Conservation (phyloP, 2,329 filamentous ascomycete genomes). For the Thyridium curvatum region DNA sequence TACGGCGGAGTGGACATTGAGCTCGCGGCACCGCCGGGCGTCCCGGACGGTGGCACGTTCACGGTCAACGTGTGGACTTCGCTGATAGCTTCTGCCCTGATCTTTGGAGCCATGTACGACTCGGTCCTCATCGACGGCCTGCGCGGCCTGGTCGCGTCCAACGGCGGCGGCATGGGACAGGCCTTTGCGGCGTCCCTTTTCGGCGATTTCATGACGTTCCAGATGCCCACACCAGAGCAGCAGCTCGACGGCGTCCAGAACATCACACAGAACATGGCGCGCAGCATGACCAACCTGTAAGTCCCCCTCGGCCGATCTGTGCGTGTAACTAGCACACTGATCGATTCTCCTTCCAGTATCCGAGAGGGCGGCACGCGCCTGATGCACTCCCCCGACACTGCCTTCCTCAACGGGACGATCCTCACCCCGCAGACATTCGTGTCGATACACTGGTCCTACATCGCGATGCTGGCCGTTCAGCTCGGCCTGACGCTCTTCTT, state of each 20-base stretch:
- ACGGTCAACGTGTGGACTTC: slow-evolving; percentile 10
- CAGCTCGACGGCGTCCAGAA: slow-evolving; percentile 8
- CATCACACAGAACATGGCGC: slow-evolving; percentile 8
- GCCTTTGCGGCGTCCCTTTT: slow-evolving; percentile 9
- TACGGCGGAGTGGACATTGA: slow-evolving; percentile 5
- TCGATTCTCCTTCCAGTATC: not conserved
- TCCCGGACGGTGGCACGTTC: slow-evolving; percentile 1
- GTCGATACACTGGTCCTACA: slow-evolving; percentile 11
- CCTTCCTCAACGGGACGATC: slow-evolving; percentile 8
- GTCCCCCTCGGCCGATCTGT: not conserved
- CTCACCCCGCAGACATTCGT: slow-evolving; percentile 10
- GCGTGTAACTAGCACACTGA: not conserved
- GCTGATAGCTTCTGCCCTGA: slow-evolving; percentile 5
- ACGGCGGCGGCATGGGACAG: slow-evolving; percentile 10
- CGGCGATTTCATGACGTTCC: slow-evolving; percentile 7
- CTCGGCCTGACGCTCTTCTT: slow-evolving; percentile 8
- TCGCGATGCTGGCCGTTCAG: slow-evolving; percentile 9
- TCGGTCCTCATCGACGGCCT: slow-evolving; percentile 9
- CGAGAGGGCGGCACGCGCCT: slow-evolving; percentile 1
- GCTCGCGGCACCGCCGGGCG: slow-evolving; percentile 5
- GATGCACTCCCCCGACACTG: not conserved
- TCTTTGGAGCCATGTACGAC: slow-evolving; percentile 9
- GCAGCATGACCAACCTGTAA: slow-evolving; percentile 9
- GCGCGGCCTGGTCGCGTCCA: slow-evolving; percentile 9
- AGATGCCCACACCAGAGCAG: slow-evolving; percentile 3